These are phyloP conservation scores for Geotrichum australiense DNA, from an alignment of 1,139 yeast species.

Conservation along the genomic window DNA sequence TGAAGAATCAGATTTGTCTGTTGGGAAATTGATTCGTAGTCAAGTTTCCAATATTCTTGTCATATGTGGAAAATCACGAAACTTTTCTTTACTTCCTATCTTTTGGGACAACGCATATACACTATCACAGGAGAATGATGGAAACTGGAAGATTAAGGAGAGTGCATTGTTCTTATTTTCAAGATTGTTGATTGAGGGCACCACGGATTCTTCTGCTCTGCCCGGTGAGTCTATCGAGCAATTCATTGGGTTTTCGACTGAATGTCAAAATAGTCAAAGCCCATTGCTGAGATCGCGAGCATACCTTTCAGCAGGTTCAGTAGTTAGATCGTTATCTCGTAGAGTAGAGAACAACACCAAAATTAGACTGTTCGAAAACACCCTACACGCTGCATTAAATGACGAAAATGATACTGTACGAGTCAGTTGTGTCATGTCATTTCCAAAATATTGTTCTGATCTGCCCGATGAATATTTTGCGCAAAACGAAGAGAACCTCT, in stretches of 20 bases:
- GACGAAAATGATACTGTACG: conserved; percentile 22
- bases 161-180: conserved; percentile 19
- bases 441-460: conserved; percentile 19
- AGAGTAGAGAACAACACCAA: conserved; percentile 16
- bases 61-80: conserved; percentile 16
- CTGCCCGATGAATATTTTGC: conserved; percentile 19
- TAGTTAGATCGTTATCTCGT: conserved; percentile 19
- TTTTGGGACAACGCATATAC: conserved; percentile 12
- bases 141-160: conserved; percentile 19
- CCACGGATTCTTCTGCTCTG: conserved; percentile 14
- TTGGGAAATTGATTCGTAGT: conserved; percentile 31
- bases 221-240: conserved; percentile 18
- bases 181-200: conserved; percentile 18
- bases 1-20: conserved; percentile 59
- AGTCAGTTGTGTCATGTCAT: conserved; percentile 22
- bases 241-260: conserved; percentile 14
- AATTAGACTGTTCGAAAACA: conserved; percentile 19
- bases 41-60: conserved; percentile 23
- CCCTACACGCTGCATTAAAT: conserved; percentile 19
- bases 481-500: conserved; percentile 11
- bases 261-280: conserved; percentile 14
- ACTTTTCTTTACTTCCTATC: conserved; percentile 11
- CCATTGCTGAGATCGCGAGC: conserved; percentile 26
- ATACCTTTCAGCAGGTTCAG: conserved; percentile 20
- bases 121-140: conserved; percentile 1